Percentiles rank a stretch among this genome's conserved stretches.
Conservation (phyloP, 306 rosid species). For the Vachellia collinsii region DNA sequence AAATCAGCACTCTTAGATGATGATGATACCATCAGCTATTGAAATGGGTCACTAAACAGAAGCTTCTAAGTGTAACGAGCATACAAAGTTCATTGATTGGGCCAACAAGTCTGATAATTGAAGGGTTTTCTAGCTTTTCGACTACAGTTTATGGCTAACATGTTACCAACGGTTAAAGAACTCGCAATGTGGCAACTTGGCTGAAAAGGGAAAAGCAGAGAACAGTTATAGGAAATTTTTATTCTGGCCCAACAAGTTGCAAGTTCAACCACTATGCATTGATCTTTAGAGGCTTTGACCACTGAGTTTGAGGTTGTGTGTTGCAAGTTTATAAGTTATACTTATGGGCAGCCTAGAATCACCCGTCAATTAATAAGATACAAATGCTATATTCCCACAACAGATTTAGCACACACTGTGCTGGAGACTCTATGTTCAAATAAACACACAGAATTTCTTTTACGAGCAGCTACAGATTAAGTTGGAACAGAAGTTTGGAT, state of each 20-base stretch:
- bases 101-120: neutral
- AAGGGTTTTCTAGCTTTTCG: neutral
- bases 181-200: neutral
- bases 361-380: neutral
- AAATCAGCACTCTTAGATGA: neutral
- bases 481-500: slow-evolving; percentile 10
- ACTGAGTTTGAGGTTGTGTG: no score
- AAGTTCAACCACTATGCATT: neutral
- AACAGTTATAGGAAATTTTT: neutral
- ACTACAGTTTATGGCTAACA: neutral
- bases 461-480: neutral
- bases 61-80: neutral
- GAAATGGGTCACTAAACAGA: neutral
- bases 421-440: slow-evolving; percentile 1
- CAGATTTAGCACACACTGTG: neutral
- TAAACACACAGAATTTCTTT: neutral
- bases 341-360: neutral
- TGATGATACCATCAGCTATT: neutral
- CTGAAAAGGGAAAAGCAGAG: neutral
- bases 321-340: no score
- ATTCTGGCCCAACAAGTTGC: neutral
- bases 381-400: neutral
- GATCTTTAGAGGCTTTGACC: no score
- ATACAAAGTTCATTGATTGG: neutral
- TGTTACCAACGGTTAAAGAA: neutral